These are phyloP conservation scores for Millerozyma acaciae DNA, from an alignment of 805 yeast genomes.

Conservation along the genomic window DNA sequence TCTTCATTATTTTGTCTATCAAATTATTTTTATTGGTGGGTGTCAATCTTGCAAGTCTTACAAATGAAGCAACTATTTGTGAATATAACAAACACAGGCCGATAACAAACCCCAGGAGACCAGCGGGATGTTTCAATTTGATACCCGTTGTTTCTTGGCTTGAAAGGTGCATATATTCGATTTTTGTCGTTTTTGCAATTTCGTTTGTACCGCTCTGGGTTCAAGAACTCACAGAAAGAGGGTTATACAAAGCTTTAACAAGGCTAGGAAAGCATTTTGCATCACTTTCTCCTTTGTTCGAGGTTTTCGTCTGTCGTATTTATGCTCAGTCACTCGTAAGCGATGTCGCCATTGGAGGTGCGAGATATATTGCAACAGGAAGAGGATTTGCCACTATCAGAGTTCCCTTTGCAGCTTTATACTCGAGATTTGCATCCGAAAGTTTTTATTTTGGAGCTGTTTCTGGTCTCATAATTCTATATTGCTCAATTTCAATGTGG, in stretches of 20 bases:
- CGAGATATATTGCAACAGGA: conserved; percentile 82
- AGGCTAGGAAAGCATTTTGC: conserved; percentile 66
- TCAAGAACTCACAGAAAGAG: conserved; percentile 80
- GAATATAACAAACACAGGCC: conserved; percentile 62
- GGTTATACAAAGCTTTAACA: conserved; percentile 69
- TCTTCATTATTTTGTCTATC: conserved; percentile 72
- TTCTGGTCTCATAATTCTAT: conserved; percentile 49
- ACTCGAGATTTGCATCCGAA: conserved; percentile 68
- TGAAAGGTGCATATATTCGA: conserved; percentile 74
- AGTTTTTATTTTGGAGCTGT: conserved; percentile 62
- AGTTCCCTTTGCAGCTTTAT: conserved; percentile 69
- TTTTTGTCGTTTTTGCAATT: conserved; percentile 77
- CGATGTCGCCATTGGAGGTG: conserved; percentile 80
- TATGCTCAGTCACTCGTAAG: conserved; percentile 67
- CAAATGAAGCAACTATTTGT: conserved; percentile 70
- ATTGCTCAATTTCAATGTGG: conserved; percentile 63
- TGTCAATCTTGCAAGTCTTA: conserved; percentile 67
- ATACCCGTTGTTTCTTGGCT: conserved; percentile 77
- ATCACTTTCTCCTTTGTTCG: conserved; percentile 76
- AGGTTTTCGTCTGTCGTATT: conserved; percentile 77
- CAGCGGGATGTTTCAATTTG: conserved; percentile 71
- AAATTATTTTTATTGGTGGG: conserved; percentile 68
- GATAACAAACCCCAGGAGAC: conserved; percentile 59
- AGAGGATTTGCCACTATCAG: conserved; percentile 83
- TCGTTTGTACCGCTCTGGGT: conserved; percentile 75